Percentiles rank a stretch among this genome's conserved stretches.
These are phyloP conservation scores for Phymatotrichopsis omnivora DNA, from an alignment of 2,329 filamentous ascomycete species.

Conservation along the genomic window DNA sequence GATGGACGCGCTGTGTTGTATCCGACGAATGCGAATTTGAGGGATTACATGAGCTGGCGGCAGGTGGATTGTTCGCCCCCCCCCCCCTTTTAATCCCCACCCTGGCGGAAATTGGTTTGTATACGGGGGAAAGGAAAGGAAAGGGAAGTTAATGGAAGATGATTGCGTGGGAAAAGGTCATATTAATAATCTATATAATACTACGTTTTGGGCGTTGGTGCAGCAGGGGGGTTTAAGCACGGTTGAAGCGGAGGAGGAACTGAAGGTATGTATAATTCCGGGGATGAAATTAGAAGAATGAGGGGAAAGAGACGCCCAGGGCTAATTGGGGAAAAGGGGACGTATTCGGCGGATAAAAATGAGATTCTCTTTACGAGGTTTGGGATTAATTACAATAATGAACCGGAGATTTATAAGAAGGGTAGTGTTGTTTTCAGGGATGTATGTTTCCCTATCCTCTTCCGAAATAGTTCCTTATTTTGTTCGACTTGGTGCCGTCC, in stretches of 20 bases:
- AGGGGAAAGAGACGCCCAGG: neutral
- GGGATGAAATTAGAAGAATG: neutral
- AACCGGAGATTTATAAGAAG: conserved; percentile 84
- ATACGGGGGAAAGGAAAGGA: neutral
- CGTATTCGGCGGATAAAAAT: conserved; percentile 79
- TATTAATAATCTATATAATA: conserved; percentile 98
- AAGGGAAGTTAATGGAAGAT: conserved; percentile 14
- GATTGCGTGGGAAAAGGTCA: conserved; percentile 51
- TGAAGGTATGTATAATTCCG: conserved; percentile 44
- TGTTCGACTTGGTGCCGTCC: neutral
- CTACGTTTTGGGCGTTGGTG: conserved; percentile 86
- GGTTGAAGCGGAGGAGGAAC: conserved; percentile 67
- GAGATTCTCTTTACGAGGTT: conserved; percentile 87
- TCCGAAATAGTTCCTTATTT: neutral
- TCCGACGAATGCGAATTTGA: conserved; percentile 67
- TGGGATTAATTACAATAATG: conserved; percentile 95
- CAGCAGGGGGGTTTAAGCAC: conserved; percentile 63
- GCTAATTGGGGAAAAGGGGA: conserved; percentile 49
- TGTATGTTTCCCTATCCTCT: conserved; percentile 40
- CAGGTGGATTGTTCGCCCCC: conserved; percentile 78
- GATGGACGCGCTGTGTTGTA: conserved; percentile 88
- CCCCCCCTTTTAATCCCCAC: conserved; percentile 26
- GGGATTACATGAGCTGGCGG: conserved; percentile 94
- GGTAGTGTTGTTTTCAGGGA: conserved; percentile 83
- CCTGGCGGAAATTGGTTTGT: neutral